phyloP scores from a whole-genome alignment of 306 rosid genomes.

The Dryas octopetala region DNA sequence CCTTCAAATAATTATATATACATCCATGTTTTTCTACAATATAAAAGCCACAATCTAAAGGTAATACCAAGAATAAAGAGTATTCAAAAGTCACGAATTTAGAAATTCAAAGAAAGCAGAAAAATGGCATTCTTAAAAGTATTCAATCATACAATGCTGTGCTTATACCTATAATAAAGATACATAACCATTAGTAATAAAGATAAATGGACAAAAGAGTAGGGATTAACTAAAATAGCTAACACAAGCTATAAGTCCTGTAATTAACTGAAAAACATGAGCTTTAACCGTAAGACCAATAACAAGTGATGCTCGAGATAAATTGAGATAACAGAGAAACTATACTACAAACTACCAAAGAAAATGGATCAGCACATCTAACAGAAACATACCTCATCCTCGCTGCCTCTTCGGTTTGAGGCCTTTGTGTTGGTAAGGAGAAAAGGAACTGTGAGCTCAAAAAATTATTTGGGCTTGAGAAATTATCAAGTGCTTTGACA shows the following conservation, averaged over 20 bases:
- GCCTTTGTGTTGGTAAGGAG: conserved; percentile 61
- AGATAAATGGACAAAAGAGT: not conserved
- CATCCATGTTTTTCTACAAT: not conserved
- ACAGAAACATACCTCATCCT: conserved; percentile 16
- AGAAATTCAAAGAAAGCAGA: too few relatives aligned
- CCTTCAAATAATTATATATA: not conserved
- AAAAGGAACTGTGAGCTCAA: conserved; percentile 63
- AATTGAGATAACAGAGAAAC: not conserved
- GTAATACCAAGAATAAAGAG: not conserved
- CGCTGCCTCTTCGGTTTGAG: conserved; percentile 26
- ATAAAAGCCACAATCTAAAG: not conserved
- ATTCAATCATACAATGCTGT: not conserved
- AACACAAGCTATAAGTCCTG: not conserved
- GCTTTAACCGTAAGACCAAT: not conserved
- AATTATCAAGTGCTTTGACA: conserved; percentile 53
- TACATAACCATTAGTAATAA: not conserved
- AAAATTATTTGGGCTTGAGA: conserved; percentile 51
- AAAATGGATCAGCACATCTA: not conserved
- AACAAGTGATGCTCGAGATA: not conserved
- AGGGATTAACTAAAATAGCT: not conserved
- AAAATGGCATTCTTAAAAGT: not conserved
- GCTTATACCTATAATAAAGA: not conserved
- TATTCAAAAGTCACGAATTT: not conserved
- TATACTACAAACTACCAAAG: not conserved
- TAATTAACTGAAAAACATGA: not conserved